These are phyloP conservation scores for Austroboletus festivus DNA, from an alignment of 768 basidiomycete species.

Conservation along the genomic window DNA sequence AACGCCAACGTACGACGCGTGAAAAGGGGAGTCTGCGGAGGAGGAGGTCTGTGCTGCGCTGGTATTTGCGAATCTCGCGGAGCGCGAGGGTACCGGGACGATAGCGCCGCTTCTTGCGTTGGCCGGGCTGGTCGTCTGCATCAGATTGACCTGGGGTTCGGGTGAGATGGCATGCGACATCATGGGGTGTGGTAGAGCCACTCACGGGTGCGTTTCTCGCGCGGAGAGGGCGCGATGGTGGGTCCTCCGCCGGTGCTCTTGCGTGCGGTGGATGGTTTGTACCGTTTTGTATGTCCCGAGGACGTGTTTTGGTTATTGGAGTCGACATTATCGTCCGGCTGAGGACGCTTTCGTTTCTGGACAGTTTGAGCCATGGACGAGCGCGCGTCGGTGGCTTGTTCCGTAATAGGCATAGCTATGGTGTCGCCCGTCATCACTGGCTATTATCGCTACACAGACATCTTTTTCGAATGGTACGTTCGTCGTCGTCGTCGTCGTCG, in stretches of 20 bases:
- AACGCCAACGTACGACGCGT: slow-evolving; percentile 64
- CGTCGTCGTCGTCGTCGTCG: not conserved
- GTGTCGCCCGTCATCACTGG: slow-evolving; percentile 54
- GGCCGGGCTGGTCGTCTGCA: slow-evolving; percentile 23
- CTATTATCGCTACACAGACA: slow-evolving; percentile 82
- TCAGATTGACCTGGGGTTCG: slow-evolving; percentile 17
- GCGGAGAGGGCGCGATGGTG: slow-evolving; percentile 27
- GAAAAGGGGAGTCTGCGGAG: slow-evolving; percentile 89
- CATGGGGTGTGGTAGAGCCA: slow-evolving; percentile 1
- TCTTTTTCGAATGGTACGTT: slow-evolving; percentile 76
- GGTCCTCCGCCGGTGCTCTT: slow-evolving; percentile 75
- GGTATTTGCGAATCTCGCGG: slow-evolving; percentile 91
- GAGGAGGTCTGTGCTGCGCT: slow-evolving; percentile 87
- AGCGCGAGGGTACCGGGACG: slow-evolving; percentile 89
- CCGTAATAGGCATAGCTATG: slow-evolving; percentile 20
- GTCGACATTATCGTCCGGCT: slow-evolving; percentile 33
- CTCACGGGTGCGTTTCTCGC: slow-evolving; percentile 28
- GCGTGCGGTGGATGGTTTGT: slow-evolving; percentile 64
- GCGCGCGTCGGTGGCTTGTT: slow-evolving; percentile 1
- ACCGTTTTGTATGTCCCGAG: slow-evolving; percentile 40
- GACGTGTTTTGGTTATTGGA: slow-evolving; percentile 36
- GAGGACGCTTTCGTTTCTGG: slow-evolving; percentile 44
- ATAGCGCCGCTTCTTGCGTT: slow-evolving; percentile 61
- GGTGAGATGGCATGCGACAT: slow-evolving; percentile 12
- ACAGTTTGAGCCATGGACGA: slow-evolving; percentile 64